Conservation (phyloP, 225 moss, liverwort and hornwort species). For the Polytrichum formosum region DNA sequence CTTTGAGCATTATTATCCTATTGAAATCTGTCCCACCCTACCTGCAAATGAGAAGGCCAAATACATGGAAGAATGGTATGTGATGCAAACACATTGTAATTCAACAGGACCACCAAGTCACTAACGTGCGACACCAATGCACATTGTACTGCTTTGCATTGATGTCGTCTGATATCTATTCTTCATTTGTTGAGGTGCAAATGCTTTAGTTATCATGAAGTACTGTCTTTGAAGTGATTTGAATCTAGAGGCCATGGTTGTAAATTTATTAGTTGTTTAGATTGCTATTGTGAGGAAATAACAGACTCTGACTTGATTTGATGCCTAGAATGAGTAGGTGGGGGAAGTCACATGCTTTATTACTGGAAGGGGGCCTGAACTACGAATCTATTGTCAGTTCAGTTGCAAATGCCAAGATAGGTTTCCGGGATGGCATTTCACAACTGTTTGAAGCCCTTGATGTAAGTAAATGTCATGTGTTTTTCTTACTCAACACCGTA, state of each 20-base stretch:
- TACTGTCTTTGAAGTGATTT: no score
- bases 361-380: constrained; percentile 79
- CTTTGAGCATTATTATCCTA: constrained; percentile 67
- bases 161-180: no score
- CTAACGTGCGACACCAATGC: no score
- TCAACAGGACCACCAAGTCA: no score
- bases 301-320: constrained; percentile 27
- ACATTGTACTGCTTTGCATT: no score
- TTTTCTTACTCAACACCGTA: not conserved
- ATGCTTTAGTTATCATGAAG: no score
- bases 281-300: not conserved
- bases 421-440: constrained; percentile 67
- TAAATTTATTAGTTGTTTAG: not conserved
- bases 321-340: constrained; percentile 70
- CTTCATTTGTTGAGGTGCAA: no score
- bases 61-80: constrained; percentile 82
- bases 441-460: constrained; percentile 66
- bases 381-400: constrained; percentile 52
- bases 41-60: constrained; percentile 60
- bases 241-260: no score
- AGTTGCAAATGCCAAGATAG: constrained; percentile 59
- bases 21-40: constrained; percentile 60
- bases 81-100: constrained; percentile 7
- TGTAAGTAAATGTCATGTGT: constrained; percentile 30
- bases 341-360: constrained; percentile 73